phyloP scores from a whole-genome alignment of 2,329 filamentous ascomycete genomes.

The Neopestalotiopsis sp. region DNA sequence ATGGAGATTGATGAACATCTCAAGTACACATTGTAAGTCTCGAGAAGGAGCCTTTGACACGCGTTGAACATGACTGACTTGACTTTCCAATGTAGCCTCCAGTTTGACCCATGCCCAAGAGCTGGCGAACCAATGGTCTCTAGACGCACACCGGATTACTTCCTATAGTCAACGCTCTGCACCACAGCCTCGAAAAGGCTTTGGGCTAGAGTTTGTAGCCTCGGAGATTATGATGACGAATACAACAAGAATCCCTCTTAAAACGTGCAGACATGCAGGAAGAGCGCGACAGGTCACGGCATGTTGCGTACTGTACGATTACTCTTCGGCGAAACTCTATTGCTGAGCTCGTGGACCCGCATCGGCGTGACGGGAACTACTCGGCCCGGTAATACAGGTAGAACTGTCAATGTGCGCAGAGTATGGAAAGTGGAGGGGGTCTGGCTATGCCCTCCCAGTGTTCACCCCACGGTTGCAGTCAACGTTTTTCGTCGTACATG shows the following conservation, averaged over 20 bases:
- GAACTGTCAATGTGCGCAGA: not conserved
- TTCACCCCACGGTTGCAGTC: not conserved
- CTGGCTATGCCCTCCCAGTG: not conserved
- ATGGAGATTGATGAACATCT: slow-evolving; percentile 99
- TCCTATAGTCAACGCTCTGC: slow-evolving; percentile 69
- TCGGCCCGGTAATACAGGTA: slow-evolving; percentile 5
- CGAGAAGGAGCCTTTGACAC: not conserved
- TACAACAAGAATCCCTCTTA: not conserved
- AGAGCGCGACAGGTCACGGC: not conserved
- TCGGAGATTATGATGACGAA: slow-evolving; percentile 14
- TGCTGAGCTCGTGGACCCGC: slow-evolving; percentile 10
- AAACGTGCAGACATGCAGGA: not conserved
- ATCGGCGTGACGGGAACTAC: slow-evolving; percentile 1
- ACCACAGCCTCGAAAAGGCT: not conserved
- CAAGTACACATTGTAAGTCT: slow-evolving; percentile 97
- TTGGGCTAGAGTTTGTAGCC: not conserved
- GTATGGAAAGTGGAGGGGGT: not conserved
- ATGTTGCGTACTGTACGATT: slow-evolving; percentile 18
- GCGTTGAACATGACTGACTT: not conserved
- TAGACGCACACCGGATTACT: slow-evolving; percentile 96
- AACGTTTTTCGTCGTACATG: not conserved
- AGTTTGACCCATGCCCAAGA: slow-evolving; percentile 98
- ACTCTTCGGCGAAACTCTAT: slow-evolving; percentile 12
- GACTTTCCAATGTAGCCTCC: slow-evolving; percentile 69
- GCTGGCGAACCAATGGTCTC: slow-evolving; percentile 99